These are phyloP conservation scores for Neocallimastix lanati DNA, from an alignment of 192 early-diverging fungal genomes.

Conservation along the genomic window DNA sequence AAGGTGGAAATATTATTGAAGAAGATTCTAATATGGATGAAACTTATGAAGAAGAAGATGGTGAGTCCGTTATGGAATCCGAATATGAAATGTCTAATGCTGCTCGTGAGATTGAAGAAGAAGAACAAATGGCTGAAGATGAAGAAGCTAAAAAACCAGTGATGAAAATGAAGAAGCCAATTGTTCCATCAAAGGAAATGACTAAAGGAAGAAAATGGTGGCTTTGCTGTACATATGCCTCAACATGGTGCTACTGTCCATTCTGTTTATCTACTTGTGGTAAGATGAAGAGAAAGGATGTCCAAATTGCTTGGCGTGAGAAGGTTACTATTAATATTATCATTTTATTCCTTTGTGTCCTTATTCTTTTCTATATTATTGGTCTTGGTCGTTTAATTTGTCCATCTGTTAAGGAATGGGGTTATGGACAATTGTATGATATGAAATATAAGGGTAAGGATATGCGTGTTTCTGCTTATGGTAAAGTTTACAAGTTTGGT, in stretches of 20 bases:
- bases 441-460: neutral
- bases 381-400: slow-evolving; percentile 60
- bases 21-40: neutral
- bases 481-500: neutral
- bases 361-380: slow-evolving; percentile 78
- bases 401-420: slow-evolving; percentile 36
- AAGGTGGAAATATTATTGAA: neutral
- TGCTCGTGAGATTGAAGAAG: neutral
- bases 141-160: neutral
- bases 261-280: slow-evolving; percentile 33
- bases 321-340: slow-evolving; percentile 81
- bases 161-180: neutral
- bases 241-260: slow-evolving; percentile 69
- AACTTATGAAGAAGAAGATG: neutral
- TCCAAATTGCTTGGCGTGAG: slow-evolving; percentile 92
- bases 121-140: neutral
- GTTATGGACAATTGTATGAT: neutral
- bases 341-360: slow-evolving; percentile 60
- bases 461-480: neutral
- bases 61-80: neutral
- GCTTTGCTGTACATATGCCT: slow-evolving; percentile 53
- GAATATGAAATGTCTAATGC: neutral
- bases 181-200: neutral
- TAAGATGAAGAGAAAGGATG: slow-evolving; percentile 68
- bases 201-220: slow-evolving; percentile 16